Conservation (phyloP, 805 yeast species). For the Grigorovia humatica region DNA sequence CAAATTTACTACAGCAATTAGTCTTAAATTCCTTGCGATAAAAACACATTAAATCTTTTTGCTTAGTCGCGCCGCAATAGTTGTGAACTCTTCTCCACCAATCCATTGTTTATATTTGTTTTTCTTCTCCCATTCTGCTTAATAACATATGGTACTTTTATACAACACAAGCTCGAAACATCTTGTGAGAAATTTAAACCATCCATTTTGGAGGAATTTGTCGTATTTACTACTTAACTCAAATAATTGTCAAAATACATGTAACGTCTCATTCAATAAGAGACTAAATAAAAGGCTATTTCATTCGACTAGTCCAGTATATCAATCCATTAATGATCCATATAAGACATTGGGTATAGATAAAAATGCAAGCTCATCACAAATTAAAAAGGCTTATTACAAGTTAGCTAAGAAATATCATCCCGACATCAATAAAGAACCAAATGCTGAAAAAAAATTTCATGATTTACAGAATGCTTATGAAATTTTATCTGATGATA, state of each 20-base stretch:
- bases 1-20: too few species aligned
- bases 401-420: constrained; percentile 88
- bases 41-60: too few species aligned
- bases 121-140: too few species aligned
- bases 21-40: too few species aligned
- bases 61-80: too few species aligned
- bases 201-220: not conserved
- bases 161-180: not conserved
- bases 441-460: constrained; percentile 77
- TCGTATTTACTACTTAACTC: not conserved
- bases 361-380: constrained; percentile 59
- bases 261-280: not conserved
- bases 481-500: constrained; percentile 78
- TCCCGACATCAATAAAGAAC: constrained; percentile 93
- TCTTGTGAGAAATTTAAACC: not conserved
- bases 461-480: constrained; percentile 92
- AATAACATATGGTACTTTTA: not conserved
- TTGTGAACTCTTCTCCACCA: too few species aligned
- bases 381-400: constrained; percentile 90
- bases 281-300: constrained; percentile 2
- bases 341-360: constrained; percentile 74
- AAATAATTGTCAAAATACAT: not conserved
- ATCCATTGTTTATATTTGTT: too few species aligned
- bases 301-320: constrained; percentile 11
- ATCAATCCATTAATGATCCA: constrained; percentile 50